Percentiles rank a stretch among this genome's conserved stretches.
Evolutionary conservation across 140 eudicot species (phyloP).

Genomic region (Bidens hawaiensis): DNA sequence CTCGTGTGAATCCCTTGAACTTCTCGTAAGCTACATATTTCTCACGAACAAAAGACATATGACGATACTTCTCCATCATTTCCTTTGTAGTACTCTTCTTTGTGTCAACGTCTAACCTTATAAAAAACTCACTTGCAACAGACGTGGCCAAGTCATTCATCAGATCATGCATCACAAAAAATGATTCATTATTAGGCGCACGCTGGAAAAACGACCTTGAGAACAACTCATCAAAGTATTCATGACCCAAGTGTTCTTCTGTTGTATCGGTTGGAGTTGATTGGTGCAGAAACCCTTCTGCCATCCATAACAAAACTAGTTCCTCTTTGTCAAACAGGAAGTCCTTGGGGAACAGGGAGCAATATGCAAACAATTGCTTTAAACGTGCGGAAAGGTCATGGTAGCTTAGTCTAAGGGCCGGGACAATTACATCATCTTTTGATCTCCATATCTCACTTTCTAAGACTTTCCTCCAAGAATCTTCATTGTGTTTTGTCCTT

Average conservation of each 20-base stretch:
- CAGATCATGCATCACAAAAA: slow-evolving; percentile 20
- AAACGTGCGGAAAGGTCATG: neutral
- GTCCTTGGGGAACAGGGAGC: slow-evolving; percentile 17
- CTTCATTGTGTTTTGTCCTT: slow-evolving; percentile 16
- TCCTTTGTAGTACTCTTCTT: neutral
- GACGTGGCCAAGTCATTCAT: slow-evolving; percentile 6
- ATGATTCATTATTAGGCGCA: neutral
- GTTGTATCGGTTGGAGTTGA: neutral
- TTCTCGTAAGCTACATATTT: slow-evolving; percentile 12
- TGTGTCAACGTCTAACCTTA: neutral
- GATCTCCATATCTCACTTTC: slow-evolving; percentile 7
- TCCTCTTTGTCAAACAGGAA: neutral
- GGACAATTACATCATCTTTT: neutral
- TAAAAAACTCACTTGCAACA: neutral
- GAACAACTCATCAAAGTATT: slow-evolving; percentile 5
- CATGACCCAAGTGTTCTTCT: neutral
- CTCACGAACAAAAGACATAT: slow-evolving; percentile 31
- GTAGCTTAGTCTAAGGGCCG: slow-evolving; percentile 6
- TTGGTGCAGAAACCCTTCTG: slow-evolving; percentile 9
- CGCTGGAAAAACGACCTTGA: slow-evolving; percentile 18
- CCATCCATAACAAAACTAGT: slow-evolving; percentile 6
- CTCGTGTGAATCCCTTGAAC: slow-evolving; percentile 12
- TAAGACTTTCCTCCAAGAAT: slow-evolving; percentile 16
- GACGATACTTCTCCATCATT: slow-evolving; percentile 12
- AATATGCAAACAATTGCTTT: slow-evolving; percentile 8